phyloP scores from a whole-genome alignment of 106 monocot genomes.

The Dendrobium nobile region DNA sequence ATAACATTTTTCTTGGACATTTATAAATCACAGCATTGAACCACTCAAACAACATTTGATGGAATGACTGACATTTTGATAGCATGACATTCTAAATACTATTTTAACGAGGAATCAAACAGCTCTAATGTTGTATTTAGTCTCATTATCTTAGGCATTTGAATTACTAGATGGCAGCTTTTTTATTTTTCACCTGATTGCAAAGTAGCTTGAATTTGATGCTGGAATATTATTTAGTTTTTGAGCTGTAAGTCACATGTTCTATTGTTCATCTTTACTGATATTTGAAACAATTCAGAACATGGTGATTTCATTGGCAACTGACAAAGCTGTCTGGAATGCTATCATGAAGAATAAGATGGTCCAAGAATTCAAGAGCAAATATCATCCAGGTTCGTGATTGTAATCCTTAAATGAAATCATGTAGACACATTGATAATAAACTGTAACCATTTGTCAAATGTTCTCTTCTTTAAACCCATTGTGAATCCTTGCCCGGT shows the following conservation, averaged over 20 bases:
- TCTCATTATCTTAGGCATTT: background rate
- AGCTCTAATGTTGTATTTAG: background rate
- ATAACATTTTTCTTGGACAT: background rate
- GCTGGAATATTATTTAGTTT: background rate
- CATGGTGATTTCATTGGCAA: constrained; percentile 47
- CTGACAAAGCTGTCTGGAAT: constrained; percentile 65
- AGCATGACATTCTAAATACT: background rate
- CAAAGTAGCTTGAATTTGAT: background rate
- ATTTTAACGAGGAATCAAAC: background rate
- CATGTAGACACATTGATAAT: background rate
- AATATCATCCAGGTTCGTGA: constrained; percentile 35
- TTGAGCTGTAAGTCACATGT: background rate
- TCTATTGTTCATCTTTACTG: background rate
- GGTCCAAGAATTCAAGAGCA: constrained; percentile 48
- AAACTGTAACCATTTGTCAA: background rate
- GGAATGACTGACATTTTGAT: background rate
- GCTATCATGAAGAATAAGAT: constrained; percentile 66
- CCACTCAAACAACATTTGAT: background rate
- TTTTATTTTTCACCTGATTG: background rate
- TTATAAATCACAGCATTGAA: background rate
- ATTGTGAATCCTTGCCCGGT: background rate
- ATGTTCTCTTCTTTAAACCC: background rate
- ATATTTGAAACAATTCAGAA: constrained; percentile 19
- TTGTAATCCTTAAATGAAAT: background rate
- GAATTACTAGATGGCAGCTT: background rate